Evolutionary conservation across 306 rosid genomes (phyloP), one percentile per base, ranked within the genome.

Genomic region (Acacia confusa): DNA sequence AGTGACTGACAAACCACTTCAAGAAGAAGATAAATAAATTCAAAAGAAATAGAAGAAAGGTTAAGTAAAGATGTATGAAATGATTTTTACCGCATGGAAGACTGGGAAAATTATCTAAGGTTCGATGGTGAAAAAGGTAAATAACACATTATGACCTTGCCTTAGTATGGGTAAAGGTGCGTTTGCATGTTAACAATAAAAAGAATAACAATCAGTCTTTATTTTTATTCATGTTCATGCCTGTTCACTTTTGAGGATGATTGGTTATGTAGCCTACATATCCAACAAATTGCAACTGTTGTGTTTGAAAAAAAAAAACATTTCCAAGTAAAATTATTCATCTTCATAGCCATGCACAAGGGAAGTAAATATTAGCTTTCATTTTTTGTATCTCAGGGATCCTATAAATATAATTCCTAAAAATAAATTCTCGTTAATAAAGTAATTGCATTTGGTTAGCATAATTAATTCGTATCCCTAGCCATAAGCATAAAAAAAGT

Each of bases 321-420:
- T 9, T 57, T 57, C 64, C 28, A 57, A 8, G 13, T 22, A 24
- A 57, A 57, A 57, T 57, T 57, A 30, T 50, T 79, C 40, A 78
- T 44, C 64, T 73, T 73, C 17, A 45, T 30, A 78, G 60, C 61
- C 60, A 19, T 65, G 20, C 53, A 41, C 43, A 7, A 16, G 9
- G 32, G 52, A 75, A 74, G 24, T 74, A 68, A 43, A 57, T 47
- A 48, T 15, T 6, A 52, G 50, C 25, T 36, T 74, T 20, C 34
- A 22, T 44, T 74, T 27, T 15, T 75, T 50, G 74, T 47, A 75
- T 44, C 57, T 34, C 22, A 57, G n/a, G 19, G 27, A 74, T 55
- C 52, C 79, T 43, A 67, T 77, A 61, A 15, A 48, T 47, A 30
- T 14, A 24, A 7, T 67, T 67, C 57, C 77, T 44, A 82, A 70